Base-by-base conservation (phyloP, 495 filamentous ascomycete species). In the Penicillium cosmopolitanum region DNA sequence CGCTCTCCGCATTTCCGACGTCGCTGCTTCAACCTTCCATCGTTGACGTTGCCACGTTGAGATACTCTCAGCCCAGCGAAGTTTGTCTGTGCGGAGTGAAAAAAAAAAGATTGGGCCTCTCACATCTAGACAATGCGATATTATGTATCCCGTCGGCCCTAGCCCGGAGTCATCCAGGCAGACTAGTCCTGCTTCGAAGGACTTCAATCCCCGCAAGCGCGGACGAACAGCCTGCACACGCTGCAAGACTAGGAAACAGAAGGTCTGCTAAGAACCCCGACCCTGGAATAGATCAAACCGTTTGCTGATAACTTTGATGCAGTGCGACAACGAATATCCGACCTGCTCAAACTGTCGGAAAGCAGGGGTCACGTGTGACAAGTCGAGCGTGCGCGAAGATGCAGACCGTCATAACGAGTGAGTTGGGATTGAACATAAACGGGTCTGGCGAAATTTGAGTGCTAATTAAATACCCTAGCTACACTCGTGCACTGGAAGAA, bases 161-260 rank as follows among this genome's bases (percentile, higher is more conserved):
- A 68, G 58, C 18, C 58, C 60, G 0, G 57, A 38, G n/a, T 63
- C 60, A 16, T 68, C 65, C 19, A 57, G 67, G 43, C 62, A 68
- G 51, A 55, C 62, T 9, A 70, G 62, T 58, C 62, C 67, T 9
- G 50, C 51, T 18, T 69, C 68, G 3, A 65, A 61, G 53, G 74
- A 76, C 42, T 62, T 76, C 53, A 80, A 80, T 46, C 77, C 81
- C 18, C 75, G 79, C 23, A 84, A 84, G 68, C 75, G 81, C 33
- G 78, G 76, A 7, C 69, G 81, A 50, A 84, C 79, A 9, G 78
- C 78, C 11, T 84, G 81, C 58, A 77, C 80, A 52, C 73, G 80
- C 50, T 84, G 80, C 68, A 79, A 82, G 64, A 77, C 66, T 10
- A 65, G 80, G 56, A 84, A 84, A 58, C 81, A 84, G 61, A 82